Percentiles rank a stretch among this genome's conserved stretches.
Evolutionary conservation across 2,329 filamentous ascomycete species (phyloP).

Genomic region (Diaporthe citriasiana): DNA sequence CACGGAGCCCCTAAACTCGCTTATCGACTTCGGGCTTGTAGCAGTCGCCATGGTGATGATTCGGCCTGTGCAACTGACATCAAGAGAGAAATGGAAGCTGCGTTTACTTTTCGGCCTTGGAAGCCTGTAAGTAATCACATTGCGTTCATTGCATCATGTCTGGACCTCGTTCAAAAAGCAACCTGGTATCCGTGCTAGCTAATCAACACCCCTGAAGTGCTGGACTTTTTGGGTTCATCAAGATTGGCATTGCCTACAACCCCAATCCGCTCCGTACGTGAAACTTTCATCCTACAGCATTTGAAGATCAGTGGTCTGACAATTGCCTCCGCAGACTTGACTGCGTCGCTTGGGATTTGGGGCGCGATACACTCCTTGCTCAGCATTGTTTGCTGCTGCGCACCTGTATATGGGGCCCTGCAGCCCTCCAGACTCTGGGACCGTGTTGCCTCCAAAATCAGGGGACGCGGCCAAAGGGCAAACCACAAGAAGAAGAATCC

Average conservation of each 20-base stretch:
- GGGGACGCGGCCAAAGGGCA: no score
- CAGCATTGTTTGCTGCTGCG: not conserved
- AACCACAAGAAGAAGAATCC: not conserved
- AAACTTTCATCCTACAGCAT: not conserved
- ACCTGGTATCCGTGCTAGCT: not conserved
- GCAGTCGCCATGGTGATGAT: not conserved
- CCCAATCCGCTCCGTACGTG: not conserved
- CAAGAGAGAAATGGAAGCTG: not conserved
- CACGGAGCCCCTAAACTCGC: not conserved
- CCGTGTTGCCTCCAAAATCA: not conserved
- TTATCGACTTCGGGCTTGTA: not conserved
- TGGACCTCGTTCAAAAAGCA: no score
- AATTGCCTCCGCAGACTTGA: not conserved
- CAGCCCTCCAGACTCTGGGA: not conserved
- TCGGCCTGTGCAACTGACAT: not conserved
- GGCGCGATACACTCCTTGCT: not conserved
- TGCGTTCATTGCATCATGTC: not conserved
- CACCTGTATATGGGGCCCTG: not conserved
- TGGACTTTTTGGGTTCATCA: slow-evolving; percentile 1
- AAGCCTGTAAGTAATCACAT: not conserved
- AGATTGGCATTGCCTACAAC: not conserved
- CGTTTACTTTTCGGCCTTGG: slow-evolving; percentile 1
- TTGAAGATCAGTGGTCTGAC: not conserved
- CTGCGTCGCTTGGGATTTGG: not conserved
- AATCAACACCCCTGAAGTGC: not conserved